These are phyloP conservation scores for Collybia nuda DNA, from an alignment of 768 basidiomycete species.

Conservation along the genomic window DNA sequence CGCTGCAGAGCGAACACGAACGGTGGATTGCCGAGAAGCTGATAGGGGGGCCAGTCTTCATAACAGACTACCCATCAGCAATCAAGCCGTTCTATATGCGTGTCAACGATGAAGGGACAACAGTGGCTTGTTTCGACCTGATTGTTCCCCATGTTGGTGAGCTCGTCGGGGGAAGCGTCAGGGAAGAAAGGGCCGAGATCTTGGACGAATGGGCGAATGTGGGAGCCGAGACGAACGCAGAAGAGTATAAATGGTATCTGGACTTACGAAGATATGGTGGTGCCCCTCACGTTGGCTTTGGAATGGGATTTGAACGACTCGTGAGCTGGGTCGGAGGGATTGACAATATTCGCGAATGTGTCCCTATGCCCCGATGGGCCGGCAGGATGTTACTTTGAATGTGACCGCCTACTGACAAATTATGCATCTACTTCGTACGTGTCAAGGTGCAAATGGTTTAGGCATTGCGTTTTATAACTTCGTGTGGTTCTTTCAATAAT, in stretches of 20 bases:
- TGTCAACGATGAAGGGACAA: slow-evolving; percentile 48
- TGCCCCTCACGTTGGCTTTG: slow-evolving; percentile 93
- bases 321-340: slow-evolving; percentile 85
- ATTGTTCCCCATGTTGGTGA: slow-evolving; percentile 89
- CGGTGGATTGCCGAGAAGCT: slow-evolving; percentile 78
- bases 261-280: slow-evolving; percentile 84
- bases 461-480: too few relatives aligned
- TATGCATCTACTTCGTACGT: too few relatives aligned
- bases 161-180: slow-evolving; percentile 86
- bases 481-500: too few relatives aligned
- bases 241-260: slow-evolving; percentile 66
- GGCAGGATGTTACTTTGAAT: slow-evolving; percentile 67
- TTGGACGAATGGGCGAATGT: slow-evolving; percentile 50
- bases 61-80: slow-evolving; percentile 81
- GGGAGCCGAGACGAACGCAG: slow-evolving; percentile 40
- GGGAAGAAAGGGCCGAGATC: slow-evolving; percentile 68
- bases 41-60: slow-evolving; percentile 78
- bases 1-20: slow-evolving; percentile 90
- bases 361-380: slow-evolving; percentile 89
- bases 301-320: slow-evolving; percentile 92
- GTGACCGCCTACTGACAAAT: too few relatives aligned
- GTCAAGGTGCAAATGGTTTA: too few relatives aligned
- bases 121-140: slow-evolving; percentile 95
- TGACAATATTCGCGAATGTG: slow-evolving; percentile 90
- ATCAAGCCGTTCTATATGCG: slow-evolving; percentile 99